These are phyloP conservation scores for Aspergillus oerlinghausenensis DNA, from an alignment of 2,329 filamentous ascomycete species.

Conservation along the genomic window DNA sequence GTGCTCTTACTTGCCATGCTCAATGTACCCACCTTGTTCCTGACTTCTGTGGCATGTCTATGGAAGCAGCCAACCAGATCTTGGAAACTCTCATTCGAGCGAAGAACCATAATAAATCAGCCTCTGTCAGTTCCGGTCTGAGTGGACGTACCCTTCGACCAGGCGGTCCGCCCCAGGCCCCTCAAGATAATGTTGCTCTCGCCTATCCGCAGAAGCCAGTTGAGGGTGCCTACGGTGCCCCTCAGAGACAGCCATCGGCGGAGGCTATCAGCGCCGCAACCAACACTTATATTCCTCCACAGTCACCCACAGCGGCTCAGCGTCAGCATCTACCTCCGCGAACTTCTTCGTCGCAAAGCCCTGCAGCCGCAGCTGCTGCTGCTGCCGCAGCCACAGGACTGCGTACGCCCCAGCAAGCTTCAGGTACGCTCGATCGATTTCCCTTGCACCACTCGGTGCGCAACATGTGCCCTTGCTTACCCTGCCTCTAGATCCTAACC, in stretches of 20 bases:
- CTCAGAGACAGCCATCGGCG: constrained; percentile 34
- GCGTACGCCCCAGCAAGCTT: constrained; percentile 40
- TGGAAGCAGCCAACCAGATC: constrained; percentile 94
- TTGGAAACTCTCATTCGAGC: constrained; percentile 77
- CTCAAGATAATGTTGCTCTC: constrained; percentile 35
- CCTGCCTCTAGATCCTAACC: constrained; percentile 29
- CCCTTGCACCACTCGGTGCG: background rate
- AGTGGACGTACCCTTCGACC: constrained; percentile 64
- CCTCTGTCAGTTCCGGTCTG: constrained; percentile 51
- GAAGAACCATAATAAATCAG: constrained; percentile 63
- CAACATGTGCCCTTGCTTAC: background rate
- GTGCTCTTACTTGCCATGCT: constrained; percentile 83
- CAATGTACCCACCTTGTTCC: constrained; percentile 92
- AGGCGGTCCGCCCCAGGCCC: constrained; percentile 41
- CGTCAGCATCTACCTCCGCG: constrained; percentile 46
- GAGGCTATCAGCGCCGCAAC: constrained; percentile 41
- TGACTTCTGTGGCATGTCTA: constrained; percentile 98
- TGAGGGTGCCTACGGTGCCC: constrained; percentile 33
- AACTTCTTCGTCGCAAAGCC: constrained; percentile 45
- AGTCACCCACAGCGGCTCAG: constrained; percentile 38
- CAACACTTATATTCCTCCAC: constrained; percentile 42
- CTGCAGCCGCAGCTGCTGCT: constrained; percentile 47
- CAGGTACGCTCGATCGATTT: constrained; percentile 33
- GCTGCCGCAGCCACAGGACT: constrained; percentile 43
- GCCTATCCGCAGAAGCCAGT: constrained; percentile 33